Evolutionary conservation across 345 rosid species (phyloP).

Genomic region (Rubroshorea leprosula): DNA sequence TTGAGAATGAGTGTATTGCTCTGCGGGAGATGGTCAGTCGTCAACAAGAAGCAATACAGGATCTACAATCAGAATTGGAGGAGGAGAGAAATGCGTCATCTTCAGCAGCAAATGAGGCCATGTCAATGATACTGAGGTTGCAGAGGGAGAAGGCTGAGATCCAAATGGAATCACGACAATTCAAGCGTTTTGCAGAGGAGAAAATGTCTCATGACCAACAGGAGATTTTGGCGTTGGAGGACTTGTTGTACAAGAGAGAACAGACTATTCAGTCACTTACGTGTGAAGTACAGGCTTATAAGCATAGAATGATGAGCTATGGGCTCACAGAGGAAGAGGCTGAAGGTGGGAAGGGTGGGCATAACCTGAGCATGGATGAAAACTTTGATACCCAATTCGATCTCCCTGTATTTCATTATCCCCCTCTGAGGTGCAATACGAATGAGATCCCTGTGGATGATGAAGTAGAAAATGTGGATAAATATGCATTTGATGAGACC

Average conservation of each 20-base stretch:
- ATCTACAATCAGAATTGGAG: conserved; percentile 64
- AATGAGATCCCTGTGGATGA: conserved; percentile 54
- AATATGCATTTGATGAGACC: conserved; percentile 65
- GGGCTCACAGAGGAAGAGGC: conserved; percentile 73
- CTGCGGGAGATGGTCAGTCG: conserved; percentile 68
- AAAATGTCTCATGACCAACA: conserved; percentile 92
- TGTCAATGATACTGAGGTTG: conserved; percentile 95
- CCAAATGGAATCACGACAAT: conserved; percentile 91
- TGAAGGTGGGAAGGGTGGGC: conserved; percentile 46
- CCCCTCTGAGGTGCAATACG: conserved; percentile 68
- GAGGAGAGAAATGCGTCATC: conserved; percentile 95
- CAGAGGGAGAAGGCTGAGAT: conserved; percentile 96
- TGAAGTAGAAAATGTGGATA: conserved; percentile 64
- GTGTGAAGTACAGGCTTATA: conserved; percentile 84
- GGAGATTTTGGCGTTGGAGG: conserved; percentile 68
- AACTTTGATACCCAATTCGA: conserved; percentile 41
- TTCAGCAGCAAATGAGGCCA: conserved; percentile 90
- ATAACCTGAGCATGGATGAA: conserved; percentile 37
- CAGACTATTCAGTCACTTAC: conserved; percentile 73
- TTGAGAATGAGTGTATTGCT: conserved; percentile 71
- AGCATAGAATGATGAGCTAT: conserved; percentile 90
- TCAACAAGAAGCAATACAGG: conserved; percentile 72
- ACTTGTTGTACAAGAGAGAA: conserved; percentile 82
- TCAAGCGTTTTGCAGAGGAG: conserved; percentile 84
- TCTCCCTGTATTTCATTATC: conserved; percentile 55